Evolutionary conservation across 768 basidiomycete species (phyloP).

Genomic region (Leccinum incarnatum): DNA sequence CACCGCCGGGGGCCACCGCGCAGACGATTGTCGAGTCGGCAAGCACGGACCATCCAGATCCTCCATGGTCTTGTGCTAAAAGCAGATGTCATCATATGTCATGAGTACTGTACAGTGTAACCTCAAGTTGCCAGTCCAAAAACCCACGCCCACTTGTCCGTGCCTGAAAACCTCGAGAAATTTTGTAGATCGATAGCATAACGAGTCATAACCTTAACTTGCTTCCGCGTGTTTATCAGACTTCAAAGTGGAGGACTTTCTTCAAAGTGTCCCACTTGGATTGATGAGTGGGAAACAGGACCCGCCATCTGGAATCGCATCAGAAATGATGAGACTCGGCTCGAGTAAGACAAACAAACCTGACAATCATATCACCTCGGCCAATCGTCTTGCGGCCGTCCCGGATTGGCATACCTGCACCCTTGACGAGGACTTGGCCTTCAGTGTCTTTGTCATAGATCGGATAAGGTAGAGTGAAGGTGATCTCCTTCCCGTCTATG

Average conservation of each 20-base stretch:
- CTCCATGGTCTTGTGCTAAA: neutral
- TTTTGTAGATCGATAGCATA: slow-evolving; percentile 15
- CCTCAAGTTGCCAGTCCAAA: slow-evolving; percentile 10
- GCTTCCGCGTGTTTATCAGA: slow-evolving; percentile 15
- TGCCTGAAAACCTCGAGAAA: slow-evolving; percentile 17
- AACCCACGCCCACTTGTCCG: slow-evolving; percentile 13
- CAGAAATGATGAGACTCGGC: neutral
- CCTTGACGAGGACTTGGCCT: slow-evolving; percentile 50
- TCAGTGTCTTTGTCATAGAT: slow-evolving; percentile 46
- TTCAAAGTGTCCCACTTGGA: slow-evolving; percentile 34
- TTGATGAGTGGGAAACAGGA: slow-evolving; percentile 29
- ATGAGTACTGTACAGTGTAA: slow-evolving; percentile 30
- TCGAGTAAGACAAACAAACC: slow-evolving; percentile 34
- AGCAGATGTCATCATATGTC: slow-evolving; percentile 13
- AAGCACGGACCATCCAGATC: neutral
- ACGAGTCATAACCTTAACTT: slow-evolving; percentile 14
- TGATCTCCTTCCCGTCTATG: slow-evolving; percentile 55
- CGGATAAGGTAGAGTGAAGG: slow-evolving; percentile 51
- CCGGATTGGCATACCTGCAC: slow-evolving; percentile 68
- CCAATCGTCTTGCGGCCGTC: slow-evolving; percentile 51
- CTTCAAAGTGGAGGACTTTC: slow-evolving; percentile 27
- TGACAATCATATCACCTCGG: slow-evolving; percentile 61
- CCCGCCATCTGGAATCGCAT: slow-evolving; percentile 28
- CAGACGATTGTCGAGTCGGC: neutral
- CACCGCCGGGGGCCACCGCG: neutral